These are phyloP conservation scores for Yarrowia sp. DNA, from an alignment of 805 yeast genomes.

Conservation along the genomic window DNA sequence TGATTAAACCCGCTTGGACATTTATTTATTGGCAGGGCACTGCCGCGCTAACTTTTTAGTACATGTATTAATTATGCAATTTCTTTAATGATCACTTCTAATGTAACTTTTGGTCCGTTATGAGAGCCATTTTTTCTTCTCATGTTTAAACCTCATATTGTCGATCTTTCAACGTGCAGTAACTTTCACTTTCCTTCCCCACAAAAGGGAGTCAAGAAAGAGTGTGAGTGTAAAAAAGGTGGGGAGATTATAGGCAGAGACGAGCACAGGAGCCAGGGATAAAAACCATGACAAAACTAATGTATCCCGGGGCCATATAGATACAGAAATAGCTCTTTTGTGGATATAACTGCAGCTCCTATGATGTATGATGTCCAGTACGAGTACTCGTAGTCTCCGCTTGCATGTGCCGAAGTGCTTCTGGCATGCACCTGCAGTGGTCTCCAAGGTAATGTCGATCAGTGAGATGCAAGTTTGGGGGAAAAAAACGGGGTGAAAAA, in stretches of 20 bases:
- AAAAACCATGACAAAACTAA: background rate
- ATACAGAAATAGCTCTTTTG: background rate
- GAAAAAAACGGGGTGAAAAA: background rate
- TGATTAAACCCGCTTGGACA: conserved; percentile 5
- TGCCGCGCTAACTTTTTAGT: conserved; percentile 20
- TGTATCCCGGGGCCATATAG: background rate
- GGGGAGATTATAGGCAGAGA: no score
- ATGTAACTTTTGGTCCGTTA: background rate
- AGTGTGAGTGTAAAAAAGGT: background rate
- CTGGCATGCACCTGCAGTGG: background rate
- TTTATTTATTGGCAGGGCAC: conserved; percentile 24
- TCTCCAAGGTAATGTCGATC: background rate
- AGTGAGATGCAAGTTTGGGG: background rate
- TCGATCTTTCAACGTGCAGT: background rate
- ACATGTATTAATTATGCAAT: conserved; percentile 19
- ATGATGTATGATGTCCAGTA: background rate
- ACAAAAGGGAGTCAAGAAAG: background rate
- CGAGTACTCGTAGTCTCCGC: no score
- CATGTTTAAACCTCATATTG: background rate
- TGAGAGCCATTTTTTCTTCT: background rate
- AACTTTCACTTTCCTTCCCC: no score
- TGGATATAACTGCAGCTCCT: no score
- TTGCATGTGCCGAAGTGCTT: background rate
- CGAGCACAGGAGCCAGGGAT: no score
- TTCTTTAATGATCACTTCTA: background rate